Conservation (phyloP, 2,329 filamentous ascomycete genomes). For the Raffaelea albimanens region DNA sequence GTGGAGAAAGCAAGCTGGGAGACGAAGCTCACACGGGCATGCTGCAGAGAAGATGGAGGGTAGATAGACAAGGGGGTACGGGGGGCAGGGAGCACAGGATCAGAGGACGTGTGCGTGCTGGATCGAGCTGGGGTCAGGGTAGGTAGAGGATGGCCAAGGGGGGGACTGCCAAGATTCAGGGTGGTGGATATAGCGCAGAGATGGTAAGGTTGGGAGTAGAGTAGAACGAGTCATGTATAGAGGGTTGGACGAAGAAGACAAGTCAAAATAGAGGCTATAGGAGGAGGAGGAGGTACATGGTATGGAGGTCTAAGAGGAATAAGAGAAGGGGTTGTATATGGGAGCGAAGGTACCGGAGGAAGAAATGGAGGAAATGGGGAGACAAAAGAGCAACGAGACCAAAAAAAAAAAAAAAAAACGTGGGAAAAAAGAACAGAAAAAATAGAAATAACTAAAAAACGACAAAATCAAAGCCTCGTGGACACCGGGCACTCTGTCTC, state of each 20-base stretch:
- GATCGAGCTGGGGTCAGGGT: too few relatives aligned
- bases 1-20: conserved; percentile 1
- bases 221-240: neutral
- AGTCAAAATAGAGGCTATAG: neutral
- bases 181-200: neutral
- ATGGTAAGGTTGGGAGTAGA: neutral
- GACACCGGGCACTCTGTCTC: too few relatives aligned
- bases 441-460: neutral
- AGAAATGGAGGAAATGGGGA: too few relatives aligned
- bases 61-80: neutral
- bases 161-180: too few relatives aligned
- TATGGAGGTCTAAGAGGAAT: neutral
- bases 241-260: neutral
- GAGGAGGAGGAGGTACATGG: neutral
- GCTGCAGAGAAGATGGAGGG: neutral
- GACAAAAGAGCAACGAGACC: neutral
- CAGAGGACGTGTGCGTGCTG: too few relatives aligned
- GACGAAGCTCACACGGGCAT: neutral
- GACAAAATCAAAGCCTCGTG: too few relatives aligned
- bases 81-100: neutral
- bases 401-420: neutral
- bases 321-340: neutral
- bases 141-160: too few relatives aligned
- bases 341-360: neutral
- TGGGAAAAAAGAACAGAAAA: neutral